phyloP scores from a whole-genome alignment of 352 stramenopile species.

The Pythium rhizo-oryzae region DNA sequence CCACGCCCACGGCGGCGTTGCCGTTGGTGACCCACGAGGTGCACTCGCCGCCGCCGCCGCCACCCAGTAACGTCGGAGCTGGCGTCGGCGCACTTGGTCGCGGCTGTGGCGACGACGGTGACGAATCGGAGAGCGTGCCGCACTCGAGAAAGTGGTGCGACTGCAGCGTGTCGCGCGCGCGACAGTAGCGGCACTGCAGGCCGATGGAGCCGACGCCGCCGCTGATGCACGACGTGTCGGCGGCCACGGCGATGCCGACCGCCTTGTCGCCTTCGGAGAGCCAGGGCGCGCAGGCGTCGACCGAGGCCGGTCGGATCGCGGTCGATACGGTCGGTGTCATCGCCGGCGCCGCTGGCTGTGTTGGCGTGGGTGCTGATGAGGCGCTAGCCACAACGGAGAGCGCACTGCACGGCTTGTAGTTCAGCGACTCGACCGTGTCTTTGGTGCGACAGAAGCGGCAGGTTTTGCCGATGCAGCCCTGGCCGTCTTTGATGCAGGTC shows the following conservation, averaged over 20 bases:
- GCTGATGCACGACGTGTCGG: conserved; percentile 12
- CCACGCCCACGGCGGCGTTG: conserved; percentile 4
- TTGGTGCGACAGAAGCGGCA: conserved; percentile 21
- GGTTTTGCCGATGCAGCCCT: conserved; percentile 14
- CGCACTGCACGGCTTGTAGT: not conserved
- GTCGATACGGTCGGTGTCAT: not conserved
- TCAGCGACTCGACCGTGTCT: conserved; percentile 2
- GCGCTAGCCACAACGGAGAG: not conserved
- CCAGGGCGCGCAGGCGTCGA: conserved; percentile 10
- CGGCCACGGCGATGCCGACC: conserved; percentile 7
- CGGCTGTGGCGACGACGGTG: not conserved
- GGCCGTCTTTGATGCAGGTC: conserved; percentile 13
- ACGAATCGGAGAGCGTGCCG: not conserved
- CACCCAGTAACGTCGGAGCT: not conserved
- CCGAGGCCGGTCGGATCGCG: not conserved
- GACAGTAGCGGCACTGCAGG: conserved; percentile 31
- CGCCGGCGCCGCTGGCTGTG: not conserved
- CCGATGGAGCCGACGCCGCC: conserved; percentile 31
- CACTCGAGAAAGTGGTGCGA: conserved; percentile 6
- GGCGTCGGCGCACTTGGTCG: not conserved
- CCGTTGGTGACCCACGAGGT: not conserved
- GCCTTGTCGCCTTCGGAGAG: conserved; percentile 16
- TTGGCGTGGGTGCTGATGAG: not conserved
- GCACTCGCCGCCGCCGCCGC: not conserved
- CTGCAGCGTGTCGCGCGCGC: conserved; percentile 4